These are phyloP conservation scores for Beauveria sp. DNA, from an alignment of 2,329 filamentous ascomycete genomes.

Conservation along the genomic window DNA sequence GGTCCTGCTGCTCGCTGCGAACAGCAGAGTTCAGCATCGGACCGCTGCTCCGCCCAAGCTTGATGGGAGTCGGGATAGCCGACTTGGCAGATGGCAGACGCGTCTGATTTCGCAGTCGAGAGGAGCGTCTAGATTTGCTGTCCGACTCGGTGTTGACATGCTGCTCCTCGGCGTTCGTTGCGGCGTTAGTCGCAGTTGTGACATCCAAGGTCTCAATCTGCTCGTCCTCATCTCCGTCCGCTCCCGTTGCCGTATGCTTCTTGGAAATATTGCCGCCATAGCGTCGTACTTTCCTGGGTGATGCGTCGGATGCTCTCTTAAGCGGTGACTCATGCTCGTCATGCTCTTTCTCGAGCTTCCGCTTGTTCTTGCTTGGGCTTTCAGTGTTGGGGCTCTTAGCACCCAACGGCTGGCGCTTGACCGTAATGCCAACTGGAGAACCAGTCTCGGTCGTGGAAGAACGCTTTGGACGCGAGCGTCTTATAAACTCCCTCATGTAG, in stretches of 20 bases:
- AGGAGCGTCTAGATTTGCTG: slow-evolving; percentile 23
- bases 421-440: slow-evolving; percentile 21
- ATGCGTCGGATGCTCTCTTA: slow-evolving; percentile 17
- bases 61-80: slow-evolving; percentile 28
- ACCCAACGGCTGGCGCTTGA: slow-evolving; percentile 24
- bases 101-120: slow-evolving; percentile 21
- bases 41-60: slow-evolving; percentile 20
- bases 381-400: slow-evolving; percentile 29
- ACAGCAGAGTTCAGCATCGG: slow-evolving; percentile 18
- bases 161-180: slow-evolving; percentile 3
- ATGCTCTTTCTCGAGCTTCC: slow-evolving; percentile 21
- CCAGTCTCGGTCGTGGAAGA: slow-evolving; percentile 23
- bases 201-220: slow-evolving; percentile 2
- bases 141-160: slow-evolving; percentile 15
- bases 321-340: slow-evolving; percentile 16
- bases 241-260: not conserved
- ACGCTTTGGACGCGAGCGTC: slow-evolving; percentile 23
- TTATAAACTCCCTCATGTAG: slow-evolving; percentile 29
- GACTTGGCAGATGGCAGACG: slow-evolving; percentile 20
- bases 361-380: slow-evolving; percentile 26
- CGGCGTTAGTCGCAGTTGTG: not conserved
- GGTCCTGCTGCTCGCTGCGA: slow-evolving; percentile 25
- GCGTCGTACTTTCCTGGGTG: slow-evolving; percentile 20
- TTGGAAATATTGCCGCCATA: slow-evolving; percentile 11
- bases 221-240: not conserved